Conservation (phyloP, 2,329 filamentous ascomycete genomes). For the Botrytis medusae region DNA sequence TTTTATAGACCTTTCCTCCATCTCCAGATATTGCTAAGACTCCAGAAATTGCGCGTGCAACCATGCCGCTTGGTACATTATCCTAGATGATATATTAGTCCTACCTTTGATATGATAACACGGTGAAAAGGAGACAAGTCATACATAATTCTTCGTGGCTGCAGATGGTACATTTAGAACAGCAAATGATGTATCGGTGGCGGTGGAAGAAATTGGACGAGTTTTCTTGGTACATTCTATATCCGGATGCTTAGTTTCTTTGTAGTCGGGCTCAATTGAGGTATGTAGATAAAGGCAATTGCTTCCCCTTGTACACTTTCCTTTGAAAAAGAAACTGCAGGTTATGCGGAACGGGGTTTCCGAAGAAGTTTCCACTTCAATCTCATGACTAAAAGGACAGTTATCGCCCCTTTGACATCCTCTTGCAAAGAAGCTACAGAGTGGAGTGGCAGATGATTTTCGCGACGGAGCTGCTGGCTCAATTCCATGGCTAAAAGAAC, state of each 20-base stretch:
- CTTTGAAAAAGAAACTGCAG: background rate
- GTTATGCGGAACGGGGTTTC: background rate
- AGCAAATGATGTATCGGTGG: background rate
- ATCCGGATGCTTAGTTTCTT: background rate
- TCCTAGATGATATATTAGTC: background rate
- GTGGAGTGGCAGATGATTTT: background rate
- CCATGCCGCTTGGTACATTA: background rate
- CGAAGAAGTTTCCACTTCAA: background rate
- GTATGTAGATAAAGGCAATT: background rate
- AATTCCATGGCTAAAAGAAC: background rate
- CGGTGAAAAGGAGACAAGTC: background rate
- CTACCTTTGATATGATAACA: background rate
- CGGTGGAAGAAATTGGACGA: background rate
- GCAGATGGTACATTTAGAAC: too few species aligned
- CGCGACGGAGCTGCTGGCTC: background rate
- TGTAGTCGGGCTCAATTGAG: too few species aligned
- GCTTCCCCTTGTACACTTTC: background rate
- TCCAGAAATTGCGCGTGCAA: conserved; percentile 32
- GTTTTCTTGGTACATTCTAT: background rate
- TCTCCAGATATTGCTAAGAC: conserved; percentile 29
- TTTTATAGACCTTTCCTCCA: conserved; percentile 31
- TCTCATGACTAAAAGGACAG: background rate
- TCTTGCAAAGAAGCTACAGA: background rate
- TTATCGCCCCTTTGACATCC: background rate
- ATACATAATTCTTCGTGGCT: background rate